Evolutionary conservation across 2,329 filamentous ascomycete genomes (phyloP).

Genomic region (Claviceps africana): DNA sequence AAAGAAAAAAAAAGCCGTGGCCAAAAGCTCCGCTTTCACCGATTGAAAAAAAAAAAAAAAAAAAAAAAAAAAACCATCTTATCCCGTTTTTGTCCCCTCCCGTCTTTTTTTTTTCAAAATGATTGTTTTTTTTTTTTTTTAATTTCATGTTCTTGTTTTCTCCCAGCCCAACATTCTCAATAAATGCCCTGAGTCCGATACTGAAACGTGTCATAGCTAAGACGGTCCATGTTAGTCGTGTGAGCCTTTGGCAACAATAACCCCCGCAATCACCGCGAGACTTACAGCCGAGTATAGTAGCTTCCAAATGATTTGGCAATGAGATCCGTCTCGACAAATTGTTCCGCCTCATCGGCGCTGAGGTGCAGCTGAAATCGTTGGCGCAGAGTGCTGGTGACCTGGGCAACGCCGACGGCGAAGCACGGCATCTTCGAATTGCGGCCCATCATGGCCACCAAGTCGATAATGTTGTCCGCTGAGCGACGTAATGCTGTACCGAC

Average conservation of each 20-base stretch:
- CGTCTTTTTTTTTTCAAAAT: not conserved
- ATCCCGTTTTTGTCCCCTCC: not conserved
- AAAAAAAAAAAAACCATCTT: too few species aligned
- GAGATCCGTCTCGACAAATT: constrained; percentile 67
- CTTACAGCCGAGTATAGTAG: constrained; percentile 75
- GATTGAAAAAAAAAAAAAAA: too few species aligned
- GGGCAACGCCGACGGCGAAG: constrained; percentile 59
- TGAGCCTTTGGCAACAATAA: not conserved
- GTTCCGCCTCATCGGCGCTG: constrained; percentile 67
- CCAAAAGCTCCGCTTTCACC: too few species aligned
- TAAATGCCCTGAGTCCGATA: constrained; percentile 82
- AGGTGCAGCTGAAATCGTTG: constrained; percentile 71
- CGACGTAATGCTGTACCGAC: constrained; percentile 47
- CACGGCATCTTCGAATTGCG: constrained; percentile 74
- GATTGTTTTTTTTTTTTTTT: not conserved
- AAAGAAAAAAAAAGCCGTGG: too few species aligned
- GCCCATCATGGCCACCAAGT: constrained; percentile 75
- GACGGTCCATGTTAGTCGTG: not conserved
- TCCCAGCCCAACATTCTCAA: constrained; percentile 23
- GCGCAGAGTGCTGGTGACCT: constrained; percentile 54
- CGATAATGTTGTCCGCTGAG: constrained; percentile 68
- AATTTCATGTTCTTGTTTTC: not conserved
- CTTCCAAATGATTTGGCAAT: constrained; percentile 71
- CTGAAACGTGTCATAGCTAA: constrained; percentile 75
- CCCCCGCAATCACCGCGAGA: too few species aligned